phyloP scores from a whole-genome alignment of 2,329 filamentous ascomycete genomes.

The Hortaea sp. region DNA sequence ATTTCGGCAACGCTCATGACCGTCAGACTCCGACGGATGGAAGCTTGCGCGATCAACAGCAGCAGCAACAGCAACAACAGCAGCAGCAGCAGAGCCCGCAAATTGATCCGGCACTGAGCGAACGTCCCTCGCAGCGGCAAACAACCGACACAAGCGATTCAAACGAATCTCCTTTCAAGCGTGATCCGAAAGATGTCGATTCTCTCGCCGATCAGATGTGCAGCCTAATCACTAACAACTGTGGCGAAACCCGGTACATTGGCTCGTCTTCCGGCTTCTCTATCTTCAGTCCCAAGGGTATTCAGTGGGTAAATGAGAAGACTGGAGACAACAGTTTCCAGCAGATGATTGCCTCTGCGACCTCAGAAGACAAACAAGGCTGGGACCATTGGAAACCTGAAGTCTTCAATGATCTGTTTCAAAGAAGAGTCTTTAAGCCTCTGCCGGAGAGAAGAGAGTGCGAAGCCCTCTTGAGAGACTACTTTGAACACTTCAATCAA shows the following conservation, averaged over 20 bases:
- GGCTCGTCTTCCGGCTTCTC: slow-evolving; percentile 96
- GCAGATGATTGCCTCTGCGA: slow-evolving; percentile 83
- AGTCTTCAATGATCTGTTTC: slow-evolving; percentile 86
- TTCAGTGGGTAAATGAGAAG: slow-evolving; percentile 97
- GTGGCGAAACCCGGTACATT: slow-evolving; percentile 90
- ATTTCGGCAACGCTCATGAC: background rate
- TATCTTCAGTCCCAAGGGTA: slow-evolving; percentile 95
- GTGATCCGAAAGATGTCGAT: slow-evolving; percentile 56
- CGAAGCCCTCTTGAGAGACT: slow-evolving; percentile 79
- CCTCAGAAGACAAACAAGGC: slow-evolving; percentile 79
- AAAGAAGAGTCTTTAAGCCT: slow-evolving; percentile 69
- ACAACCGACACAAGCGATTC: background rate
- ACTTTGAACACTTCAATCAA: slow-evolving; percentile 98
- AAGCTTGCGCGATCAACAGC: background rate
- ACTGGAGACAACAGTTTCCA: slow-evolving; percentile 94
- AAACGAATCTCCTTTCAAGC: background rate
- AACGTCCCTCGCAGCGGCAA: background rate
- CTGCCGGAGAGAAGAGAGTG: slow-evolving; percentile 82
- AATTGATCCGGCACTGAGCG: background rate
- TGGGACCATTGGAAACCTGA: slow-evolving; percentile 99
- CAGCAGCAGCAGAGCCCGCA: background rate
- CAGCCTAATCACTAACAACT: slow-evolving; percentile 88
- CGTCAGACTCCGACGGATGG: background rate
- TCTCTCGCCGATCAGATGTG: slow-evolving; percentile 97
- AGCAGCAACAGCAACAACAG: background rate